A percentile compares a stretch with the other conserved stretches of the same genome.
These are phyloP conservation scores for Dactylellina haptotyla DNA, from an alignment of 2,329 filamentous ascomycete species.

Conservation along the genomic window DNA sequence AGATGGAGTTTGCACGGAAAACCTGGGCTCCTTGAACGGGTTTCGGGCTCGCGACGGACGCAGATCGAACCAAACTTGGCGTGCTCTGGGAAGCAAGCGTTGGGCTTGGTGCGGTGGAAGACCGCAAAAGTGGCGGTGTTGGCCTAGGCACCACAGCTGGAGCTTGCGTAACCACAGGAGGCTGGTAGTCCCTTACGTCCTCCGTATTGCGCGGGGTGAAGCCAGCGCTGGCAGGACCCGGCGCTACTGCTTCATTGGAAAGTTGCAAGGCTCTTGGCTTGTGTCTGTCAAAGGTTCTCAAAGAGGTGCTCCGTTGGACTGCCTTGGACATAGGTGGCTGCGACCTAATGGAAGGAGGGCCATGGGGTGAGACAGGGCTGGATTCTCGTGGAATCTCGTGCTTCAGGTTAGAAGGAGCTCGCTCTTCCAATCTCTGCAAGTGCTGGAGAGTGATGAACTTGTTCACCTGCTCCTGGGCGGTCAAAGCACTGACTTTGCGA, in stretches of 20 bases:
- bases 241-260: constrained; percentile 39
- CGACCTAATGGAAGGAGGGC: constrained; percentile 27
- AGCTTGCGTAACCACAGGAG: constrained; percentile 19
- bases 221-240: constrained; percentile 45
- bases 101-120: constrained; percentile 42
- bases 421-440: constrained; percentile 64
- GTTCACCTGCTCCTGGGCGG: constrained; percentile 91
- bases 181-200: constrained; percentile 31
- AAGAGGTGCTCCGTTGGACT: constrained; percentile 49
- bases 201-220: constrained; percentile 48
- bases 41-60: constrained; percentile 35
- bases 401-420: constrained; percentile 52
- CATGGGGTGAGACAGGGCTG: constrained; percentile 50
- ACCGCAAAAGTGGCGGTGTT: constrained; percentile 24
- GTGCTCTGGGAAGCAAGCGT: constrained; percentile 43
- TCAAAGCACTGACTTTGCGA: constrained; percentile 74
- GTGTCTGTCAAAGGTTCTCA: constrained; percentile 48
- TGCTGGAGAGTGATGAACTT: constrained; percentile 91
- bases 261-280: constrained; percentile 43
- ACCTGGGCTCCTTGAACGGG: constrained; percentile 17
- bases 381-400: constrained; percentile 34
- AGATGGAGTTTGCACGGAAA: constrained; percentile 39
- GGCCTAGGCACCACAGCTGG: not conserved
- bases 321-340: constrained; percentile 48
- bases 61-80: constrained; percentile 39